Evolutionary conservation across 2,329 filamentous ascomycete species (phyloP).

Genomic region (Lithohypha guttulata): DNA sequence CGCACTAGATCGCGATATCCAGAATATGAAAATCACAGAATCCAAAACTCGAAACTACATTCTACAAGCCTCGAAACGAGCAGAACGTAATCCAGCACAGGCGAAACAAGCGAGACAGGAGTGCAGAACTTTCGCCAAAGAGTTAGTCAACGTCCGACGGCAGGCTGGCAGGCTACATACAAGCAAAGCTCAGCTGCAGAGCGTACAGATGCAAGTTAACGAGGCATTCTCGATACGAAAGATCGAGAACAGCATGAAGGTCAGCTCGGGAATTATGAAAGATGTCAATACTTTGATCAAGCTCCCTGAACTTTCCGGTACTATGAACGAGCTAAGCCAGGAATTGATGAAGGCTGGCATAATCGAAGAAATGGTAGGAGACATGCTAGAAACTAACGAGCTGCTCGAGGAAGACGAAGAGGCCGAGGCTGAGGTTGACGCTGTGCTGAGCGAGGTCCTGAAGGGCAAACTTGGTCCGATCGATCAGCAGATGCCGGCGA

Average conservation of each 20-base stretch:
- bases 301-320: constrained; percentile 74
- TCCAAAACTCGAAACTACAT: constrained; percentile 77
- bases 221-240: constrained; percentile 92
- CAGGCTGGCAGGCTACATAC: constrained; percentile 66
- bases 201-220: constrained; percentile 94
- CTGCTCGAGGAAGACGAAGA: constrained; percentile 61
- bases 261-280: constrained; percentile 88
- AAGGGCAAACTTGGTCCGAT: constrained; percentile 48
- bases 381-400: constrained; percentile 66
- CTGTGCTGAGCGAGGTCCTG: constrained; percentile 81
- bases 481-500: constrained; percentile 18
- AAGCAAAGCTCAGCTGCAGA: constrained; percentile 80
- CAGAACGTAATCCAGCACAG: constrained; percentile 66
- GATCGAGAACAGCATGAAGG: constrained; percentile 84
- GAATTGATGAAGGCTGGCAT: constrained; percentile 93
- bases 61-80: constrained; percentile 68
- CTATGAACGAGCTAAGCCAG: constrained; percentile 76
- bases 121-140: constrained; percentile 76
- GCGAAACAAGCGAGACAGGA: constrained; percentile 70
- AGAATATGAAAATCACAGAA: constrained; percentile 66
- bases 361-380: constrained; percentile 93
- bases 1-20: constrained; percentile 88
- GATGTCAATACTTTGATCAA: constrained; percentile 81
- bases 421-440: constrained; percentile 73
- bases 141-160: constrained; percentile 73